Evolutionary conservation across 495 filamentous ascomycete genomes (phyloP).

Genomic region (Immersiella caudata): DNA sequence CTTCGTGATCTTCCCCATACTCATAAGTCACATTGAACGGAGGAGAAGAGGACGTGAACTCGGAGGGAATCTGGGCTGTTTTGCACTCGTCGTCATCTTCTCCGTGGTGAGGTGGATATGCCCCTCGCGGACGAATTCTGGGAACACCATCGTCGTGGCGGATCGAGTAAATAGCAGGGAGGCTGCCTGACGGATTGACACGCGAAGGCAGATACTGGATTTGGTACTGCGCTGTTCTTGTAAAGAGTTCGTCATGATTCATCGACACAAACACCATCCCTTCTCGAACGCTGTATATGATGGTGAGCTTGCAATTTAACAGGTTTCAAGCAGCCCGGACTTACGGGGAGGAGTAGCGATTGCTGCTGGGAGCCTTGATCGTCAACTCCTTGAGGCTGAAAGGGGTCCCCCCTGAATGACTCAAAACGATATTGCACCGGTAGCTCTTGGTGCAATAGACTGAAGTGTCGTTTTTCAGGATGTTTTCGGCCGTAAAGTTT

Average conservation of each 20-base stretch:
- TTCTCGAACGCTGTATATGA: constrained; percentile 71
- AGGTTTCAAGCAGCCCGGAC: constrained; percentile 39
- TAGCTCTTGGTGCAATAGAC: constrained; percentile 88
- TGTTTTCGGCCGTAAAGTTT: constrained; percentile 73
- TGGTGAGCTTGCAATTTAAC: constrained; percentile 29
- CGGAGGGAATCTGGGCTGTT: constrained; percentile 55
- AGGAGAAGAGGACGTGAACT: constrained; percentile 47
- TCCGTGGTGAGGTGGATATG: constrained; percentile 36
- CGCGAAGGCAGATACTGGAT: constrained; percentile 62
- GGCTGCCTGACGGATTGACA: constrained; percentile 28
- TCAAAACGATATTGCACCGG: constrained; percentile 80
- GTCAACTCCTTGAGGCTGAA: constrained; percentile 83
- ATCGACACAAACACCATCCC: constrained; percentile 93
- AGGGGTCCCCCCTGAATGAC: constrained; percentile 73
- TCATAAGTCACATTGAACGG: constrained; percentile 55
- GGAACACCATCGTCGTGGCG: constrained; percentile 48
- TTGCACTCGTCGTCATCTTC: constrained; percentile 55
- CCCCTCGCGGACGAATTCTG: background rate
- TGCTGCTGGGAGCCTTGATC: constrained; percentile 80
- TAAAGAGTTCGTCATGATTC: constrained; percentile 73
- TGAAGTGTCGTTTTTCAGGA: constrained; percentile 75
- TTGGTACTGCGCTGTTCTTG: constrained; percentile 73
- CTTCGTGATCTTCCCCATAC: constrained; percentile 57
- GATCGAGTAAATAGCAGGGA: constrained; percentile 45
- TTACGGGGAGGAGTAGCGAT: constrained; percentile 79